Evolutionary conservation across 1,284 basidiomycete genomes (phyloP).

Genomic region (Takashimella koratensis): DNA sequence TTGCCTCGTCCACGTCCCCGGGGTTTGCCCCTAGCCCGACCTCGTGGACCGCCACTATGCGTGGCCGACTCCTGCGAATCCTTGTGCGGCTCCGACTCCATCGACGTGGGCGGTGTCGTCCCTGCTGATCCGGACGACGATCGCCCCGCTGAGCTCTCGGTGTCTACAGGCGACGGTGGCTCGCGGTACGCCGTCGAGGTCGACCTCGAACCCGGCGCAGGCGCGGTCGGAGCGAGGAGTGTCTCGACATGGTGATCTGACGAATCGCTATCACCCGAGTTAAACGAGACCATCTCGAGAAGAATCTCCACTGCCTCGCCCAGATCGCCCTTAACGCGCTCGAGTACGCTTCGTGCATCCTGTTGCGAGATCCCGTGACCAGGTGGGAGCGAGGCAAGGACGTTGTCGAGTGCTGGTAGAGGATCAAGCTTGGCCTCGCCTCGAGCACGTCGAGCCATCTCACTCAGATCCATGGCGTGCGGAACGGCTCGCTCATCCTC

Average conservation of each 20-base stretch:
- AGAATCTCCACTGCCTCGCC: constrained; percentile 40
- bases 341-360: constrained; percentile 22
- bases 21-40: background rate
- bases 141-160: background rate
- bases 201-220: too few relatives aligned
- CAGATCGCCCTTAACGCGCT: constrained; percentile 33
- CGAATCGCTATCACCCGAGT: constrained; percentile 8
- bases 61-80: background rate
- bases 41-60: background rate
- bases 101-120: background rate
- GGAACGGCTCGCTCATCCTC: constrained; percentile 36
- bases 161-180: background rate
- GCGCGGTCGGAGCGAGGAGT: background rate
- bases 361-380: constrained; percentile 24
- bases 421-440: constrained; percentile 16
- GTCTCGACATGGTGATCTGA: constrained; percentile 3
- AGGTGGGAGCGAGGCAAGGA: constrained; percentile 31
- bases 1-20: background rate
- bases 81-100: background rate
- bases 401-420: constrained; percentile 4
- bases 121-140: background rate
- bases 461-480: constrained; percentile 33
- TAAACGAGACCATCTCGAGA: constrained; percentile 30
- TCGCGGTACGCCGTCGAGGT: background rate
- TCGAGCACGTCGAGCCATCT: constrained; percentile 33